phyloP scores from a whole-genome alignment of 2,329 filamentous ascomycete genomes.

The Trichoderma lentiforme region DNA sequence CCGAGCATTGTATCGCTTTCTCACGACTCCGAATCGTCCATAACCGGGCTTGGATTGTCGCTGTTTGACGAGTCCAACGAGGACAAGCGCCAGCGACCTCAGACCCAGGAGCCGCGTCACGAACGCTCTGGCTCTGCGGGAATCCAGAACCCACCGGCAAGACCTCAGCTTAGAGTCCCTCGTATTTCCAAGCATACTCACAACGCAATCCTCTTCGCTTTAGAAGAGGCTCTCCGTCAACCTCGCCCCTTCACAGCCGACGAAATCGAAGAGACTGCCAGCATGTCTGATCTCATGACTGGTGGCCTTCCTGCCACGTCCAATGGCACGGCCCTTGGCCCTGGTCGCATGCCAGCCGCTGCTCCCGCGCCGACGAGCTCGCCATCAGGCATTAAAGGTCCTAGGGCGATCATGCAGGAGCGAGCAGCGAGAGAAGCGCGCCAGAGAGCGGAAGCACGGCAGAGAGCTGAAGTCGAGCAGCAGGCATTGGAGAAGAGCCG shows the following conservation, averaged over 20 bases:
- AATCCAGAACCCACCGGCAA: slow-evolving; percentile 25
- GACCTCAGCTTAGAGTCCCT: slow-evolving; percentile 40
- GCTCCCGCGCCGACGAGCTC: slow-evolving; percentile 52
- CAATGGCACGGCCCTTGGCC: slow-evolving; percentile 55
- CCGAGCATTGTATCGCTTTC: slow-evolving; percentile 35
- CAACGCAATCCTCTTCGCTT: slow-evolving; percentile 84
- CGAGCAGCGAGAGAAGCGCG: slow-evolving; percentile 73
- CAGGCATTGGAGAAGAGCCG: slow-evolving; percentile 51
- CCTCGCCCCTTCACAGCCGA: slow-evolving; percentile 82
- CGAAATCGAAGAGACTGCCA: slow-evolving; percentile 80
- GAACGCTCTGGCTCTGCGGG: slow-evolving; percentile 26
- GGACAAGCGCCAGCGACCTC: slow-evolving; percentile 38
- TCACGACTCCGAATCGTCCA: slow-evolving; percentile 22
- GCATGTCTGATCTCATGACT: slow-evolving; percentile 79
- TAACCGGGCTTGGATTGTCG: slow-evolving; percentile 43
- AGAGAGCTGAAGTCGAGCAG: slow-evolving; percentile 64
- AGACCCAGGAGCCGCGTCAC: slow-evolving; percentile 40
- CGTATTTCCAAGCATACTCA: slow-evolving; percentile 81
- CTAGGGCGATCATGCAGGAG: slow-evolving; percentile 88
- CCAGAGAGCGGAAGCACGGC: slow-evolving; percentile 62
- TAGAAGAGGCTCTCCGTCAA: slow-evolving; percentile 84
- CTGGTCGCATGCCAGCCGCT: slow-evolving; percentile 44
- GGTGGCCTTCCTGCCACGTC: slow-evolving; percentile 53
- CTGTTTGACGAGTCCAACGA: slow-evolving; percentile 22
- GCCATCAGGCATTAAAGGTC: slow-evolving; percentile 70